A percentile compares a stretch with the other conserved stretches of the same genome.
phyloP scores from a whole-genome alignment of 2,329 filamentous ascomycete species.

The Graphilbum ipis-grandicollis region DNA sequence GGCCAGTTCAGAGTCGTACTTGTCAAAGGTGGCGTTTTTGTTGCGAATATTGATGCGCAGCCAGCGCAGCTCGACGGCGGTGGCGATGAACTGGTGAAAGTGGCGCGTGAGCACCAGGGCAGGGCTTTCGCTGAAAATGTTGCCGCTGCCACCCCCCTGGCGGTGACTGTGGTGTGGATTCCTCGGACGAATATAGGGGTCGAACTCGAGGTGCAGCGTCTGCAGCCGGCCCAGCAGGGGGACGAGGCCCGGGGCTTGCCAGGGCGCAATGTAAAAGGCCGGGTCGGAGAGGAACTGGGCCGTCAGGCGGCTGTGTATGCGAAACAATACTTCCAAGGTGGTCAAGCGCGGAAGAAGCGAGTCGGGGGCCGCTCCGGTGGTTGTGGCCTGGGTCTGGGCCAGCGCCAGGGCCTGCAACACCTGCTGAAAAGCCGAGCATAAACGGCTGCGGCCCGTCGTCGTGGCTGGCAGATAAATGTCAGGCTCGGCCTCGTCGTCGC shows the following conservation, averaged over 20 bases:
- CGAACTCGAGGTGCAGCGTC: neutral
- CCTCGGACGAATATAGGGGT: neutral
- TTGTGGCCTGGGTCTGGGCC: no score
- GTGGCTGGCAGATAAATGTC: neutral
- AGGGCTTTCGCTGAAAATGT: no score
- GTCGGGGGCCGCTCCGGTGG: no score
- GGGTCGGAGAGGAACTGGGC: neutral
- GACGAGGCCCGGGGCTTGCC: neutral
- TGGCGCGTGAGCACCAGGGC: neutral
- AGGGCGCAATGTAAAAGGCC: neutral
- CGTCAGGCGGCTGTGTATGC: no score
- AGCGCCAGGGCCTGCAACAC: no score
- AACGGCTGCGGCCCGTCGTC: no score
- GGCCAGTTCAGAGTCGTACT: no score
- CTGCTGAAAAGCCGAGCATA: no score
- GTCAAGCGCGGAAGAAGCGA: no score
- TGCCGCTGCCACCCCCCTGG: no score
- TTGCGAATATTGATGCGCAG: neutral
- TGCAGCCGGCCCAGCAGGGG: neutral
- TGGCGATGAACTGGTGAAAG: neutral
- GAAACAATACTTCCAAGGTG: no score
- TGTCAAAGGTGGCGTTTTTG: neutral
- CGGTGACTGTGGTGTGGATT: neutral
- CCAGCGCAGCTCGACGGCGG: neutral
- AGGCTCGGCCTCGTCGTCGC: no score